Percentiles rank a stretch among this genome's conserved stretches.
phyloP scores from a whole-genome alignment of 2,329 filamentous ascomycete species.

The Dryadomyces quercivorus region DNA sequence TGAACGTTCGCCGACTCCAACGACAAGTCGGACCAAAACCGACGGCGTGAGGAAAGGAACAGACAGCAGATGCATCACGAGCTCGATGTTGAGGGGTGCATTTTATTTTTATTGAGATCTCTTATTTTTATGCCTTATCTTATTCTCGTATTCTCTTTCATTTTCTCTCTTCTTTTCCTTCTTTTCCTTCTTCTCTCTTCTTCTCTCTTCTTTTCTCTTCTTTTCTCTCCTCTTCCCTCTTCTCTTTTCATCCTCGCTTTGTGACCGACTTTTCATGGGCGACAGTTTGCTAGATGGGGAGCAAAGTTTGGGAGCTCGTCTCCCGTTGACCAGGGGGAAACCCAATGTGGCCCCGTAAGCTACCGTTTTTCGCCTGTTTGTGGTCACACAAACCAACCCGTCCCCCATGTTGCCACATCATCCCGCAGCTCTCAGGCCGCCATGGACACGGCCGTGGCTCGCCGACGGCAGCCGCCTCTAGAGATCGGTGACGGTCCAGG shows the following conservation, averaged over 20 bases:
- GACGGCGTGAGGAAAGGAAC: no score
- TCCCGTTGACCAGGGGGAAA: not conserved
- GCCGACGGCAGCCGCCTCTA: not conserved
- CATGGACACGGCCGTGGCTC: not conserved
- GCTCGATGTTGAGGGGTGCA: no score
- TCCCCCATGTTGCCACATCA: not conserved
- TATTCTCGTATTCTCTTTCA: no score
- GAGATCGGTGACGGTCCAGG: not conserved
- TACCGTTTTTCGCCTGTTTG: not conserved
- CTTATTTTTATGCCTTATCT: no score
- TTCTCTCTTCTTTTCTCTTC: not conserved
- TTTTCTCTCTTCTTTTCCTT: no score
- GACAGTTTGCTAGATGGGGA: not conserved
- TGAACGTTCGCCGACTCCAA: no score
- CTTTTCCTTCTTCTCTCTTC: no score
- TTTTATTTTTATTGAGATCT: no score
- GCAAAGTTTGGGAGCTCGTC: not conserved
- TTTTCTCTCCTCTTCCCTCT: not conserved
- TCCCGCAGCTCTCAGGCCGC: not conserved
- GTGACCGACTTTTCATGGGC: no score
- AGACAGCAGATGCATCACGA: no score
- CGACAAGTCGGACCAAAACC: no score
- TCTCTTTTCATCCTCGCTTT: no score
- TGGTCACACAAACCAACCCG: not conserved
- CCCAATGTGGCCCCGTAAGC: not conserved